These are phyloP conservation scores for Juglanconis juglandina DNA, from an alignment of 2,329 filamentous ascomycete genomes.

Conservation along the genomic window DNA sequence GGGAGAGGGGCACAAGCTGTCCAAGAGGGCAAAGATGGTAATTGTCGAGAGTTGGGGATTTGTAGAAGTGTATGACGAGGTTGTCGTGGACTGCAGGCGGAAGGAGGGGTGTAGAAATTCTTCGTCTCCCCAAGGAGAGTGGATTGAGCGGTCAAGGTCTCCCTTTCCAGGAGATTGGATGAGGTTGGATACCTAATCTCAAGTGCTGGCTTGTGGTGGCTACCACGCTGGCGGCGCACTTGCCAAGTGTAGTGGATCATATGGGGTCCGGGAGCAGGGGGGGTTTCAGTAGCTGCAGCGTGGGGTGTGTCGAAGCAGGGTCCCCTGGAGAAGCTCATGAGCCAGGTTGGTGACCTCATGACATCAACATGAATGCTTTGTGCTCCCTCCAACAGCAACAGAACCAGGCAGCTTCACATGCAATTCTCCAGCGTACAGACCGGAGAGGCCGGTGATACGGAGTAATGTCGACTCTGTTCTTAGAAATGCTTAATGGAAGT, in stretches of 20 bases:
- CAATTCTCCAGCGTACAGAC: no score
- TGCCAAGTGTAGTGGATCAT: neutral
- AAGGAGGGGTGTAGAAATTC: neutral
- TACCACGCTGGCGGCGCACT: neutral
- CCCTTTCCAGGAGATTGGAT: conserved; percentile 18
- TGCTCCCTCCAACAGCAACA: no score
- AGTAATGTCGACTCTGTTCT: no score
- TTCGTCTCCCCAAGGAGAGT: neutral
- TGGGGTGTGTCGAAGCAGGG: no score
- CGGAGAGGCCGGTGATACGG: no score
- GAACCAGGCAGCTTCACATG: no score
- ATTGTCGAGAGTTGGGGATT: neutral
- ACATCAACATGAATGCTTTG: no score
- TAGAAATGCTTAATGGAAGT: no score
- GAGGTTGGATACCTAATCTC: conserved; percentile 1
- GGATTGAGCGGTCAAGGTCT: conserved; percentile 8
- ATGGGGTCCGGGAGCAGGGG: neutral
- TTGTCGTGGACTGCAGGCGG: neutral
- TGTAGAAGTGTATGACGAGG: neutral
- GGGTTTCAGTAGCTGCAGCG: conserved; percentile 9
- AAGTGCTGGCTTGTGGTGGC: neutral
- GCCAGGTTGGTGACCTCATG: no score
- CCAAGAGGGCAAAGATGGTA: neutral
- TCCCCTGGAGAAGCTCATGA: no score
- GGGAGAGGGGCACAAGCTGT: neutral